Conservation (phyloP, 2,329 filamentous ascomycete genomes). For the Dactylellina parvicollis region DNA sequence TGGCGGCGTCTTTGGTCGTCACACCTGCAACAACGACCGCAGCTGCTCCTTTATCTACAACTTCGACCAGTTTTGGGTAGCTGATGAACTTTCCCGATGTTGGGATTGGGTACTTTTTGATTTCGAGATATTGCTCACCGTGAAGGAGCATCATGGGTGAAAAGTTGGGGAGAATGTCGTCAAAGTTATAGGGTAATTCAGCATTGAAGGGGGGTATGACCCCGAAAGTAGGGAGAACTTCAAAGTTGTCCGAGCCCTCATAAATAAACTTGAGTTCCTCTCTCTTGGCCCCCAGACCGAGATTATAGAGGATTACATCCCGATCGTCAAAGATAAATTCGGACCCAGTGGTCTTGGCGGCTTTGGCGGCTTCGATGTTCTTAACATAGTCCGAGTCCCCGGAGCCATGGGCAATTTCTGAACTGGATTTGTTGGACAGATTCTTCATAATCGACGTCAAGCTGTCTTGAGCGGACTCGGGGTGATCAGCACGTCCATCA, state of each 20-base stretch:
- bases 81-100: slow-evolving; percentile 81
- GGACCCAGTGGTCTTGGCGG: slow-evolving; percentile 75
- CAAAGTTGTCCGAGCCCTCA: slow-evolving; percentile 91
- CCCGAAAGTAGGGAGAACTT: slow-evolving; percentile 92
- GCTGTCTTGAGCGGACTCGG: slow-evolving; percentile 78
- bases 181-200: slow-evolving; percentile 79
- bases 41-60: slow-evolving; percentile 93
- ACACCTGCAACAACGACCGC: slow-evolving; percentile 82
- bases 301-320: slow-evolving; percentile 93
- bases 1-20: slow-evolving; percentile 84
- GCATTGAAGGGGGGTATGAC: slow-evolving; percentile 94
- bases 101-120: slow-evolving; percentile 89
- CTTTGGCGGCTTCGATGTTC: slow-evolving; percentile 79
- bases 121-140: slow-evolving; percentile 97
- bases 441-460: slow-evolving; percentile 84
- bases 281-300: slow-evolving; percentile 90
- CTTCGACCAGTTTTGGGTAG: slow-evolving; percentile 84
- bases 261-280: slow-evolving; percentile 88
- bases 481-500: slow-evolving; percentile 85
- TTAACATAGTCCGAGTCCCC: slow-evolving; percentile 68
- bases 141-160: slow-evolving; percentile 98
- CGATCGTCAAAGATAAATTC: slow-evolving; percentile 85
- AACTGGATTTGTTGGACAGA: slow-evolving; percentile 75
- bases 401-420: slow-evolving; percentile 65
- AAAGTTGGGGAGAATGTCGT: slow-evolving; percentile 92